These are phyloP conservation scores for Petrea volubilis DNA, from an alignment of 257 asterid species.

Conservation along the genomic window DNA sequence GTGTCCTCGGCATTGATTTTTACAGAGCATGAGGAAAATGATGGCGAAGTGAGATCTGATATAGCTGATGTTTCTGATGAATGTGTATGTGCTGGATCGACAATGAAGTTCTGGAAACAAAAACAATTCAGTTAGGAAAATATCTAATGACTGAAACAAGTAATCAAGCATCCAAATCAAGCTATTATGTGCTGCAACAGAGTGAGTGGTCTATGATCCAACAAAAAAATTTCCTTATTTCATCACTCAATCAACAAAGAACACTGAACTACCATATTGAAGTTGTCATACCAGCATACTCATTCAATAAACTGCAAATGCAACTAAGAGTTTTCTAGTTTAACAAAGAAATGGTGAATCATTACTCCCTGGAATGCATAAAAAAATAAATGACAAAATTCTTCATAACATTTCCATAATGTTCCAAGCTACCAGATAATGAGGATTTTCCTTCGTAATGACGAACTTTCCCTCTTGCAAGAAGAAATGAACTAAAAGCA, in stretches of 20 bases:
- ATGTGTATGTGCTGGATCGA: conserved; percentile 27
- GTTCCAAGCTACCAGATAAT: background rate
- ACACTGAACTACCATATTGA: background rate
- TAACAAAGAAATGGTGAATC: background rate
- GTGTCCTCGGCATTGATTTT: conserved; percentile 20
- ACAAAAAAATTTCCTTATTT: background rate
- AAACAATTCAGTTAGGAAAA: background rate
- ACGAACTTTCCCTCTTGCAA: background rate
- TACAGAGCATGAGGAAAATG: conserved; percentile 33
- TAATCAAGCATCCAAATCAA: background rate
- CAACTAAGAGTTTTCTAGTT: background rate
- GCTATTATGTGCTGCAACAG: background rate
- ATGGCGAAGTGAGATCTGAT: conserved; percentile 40
- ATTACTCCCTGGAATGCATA: background rate
- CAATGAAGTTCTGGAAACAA: conserved; percentile 36
- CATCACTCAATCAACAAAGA: conserved; percentile 9
- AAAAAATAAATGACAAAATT: background rate
- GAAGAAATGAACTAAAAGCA: background rate
- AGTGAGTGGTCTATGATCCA: conserved; percentile 5
- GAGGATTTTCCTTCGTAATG: background rate
- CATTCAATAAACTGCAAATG: background rate
- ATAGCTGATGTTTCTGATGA: conserved; percentile 27
- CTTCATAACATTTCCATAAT: background rate
- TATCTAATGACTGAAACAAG: background rate
- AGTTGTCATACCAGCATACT: background rate